Percentiles rank a stretch among this genome's conserved stretches.
phyloP scores from a whole-genome alignment of 2,329 filamentous ascomycete species.

The Penicillium sp. region DNA sequence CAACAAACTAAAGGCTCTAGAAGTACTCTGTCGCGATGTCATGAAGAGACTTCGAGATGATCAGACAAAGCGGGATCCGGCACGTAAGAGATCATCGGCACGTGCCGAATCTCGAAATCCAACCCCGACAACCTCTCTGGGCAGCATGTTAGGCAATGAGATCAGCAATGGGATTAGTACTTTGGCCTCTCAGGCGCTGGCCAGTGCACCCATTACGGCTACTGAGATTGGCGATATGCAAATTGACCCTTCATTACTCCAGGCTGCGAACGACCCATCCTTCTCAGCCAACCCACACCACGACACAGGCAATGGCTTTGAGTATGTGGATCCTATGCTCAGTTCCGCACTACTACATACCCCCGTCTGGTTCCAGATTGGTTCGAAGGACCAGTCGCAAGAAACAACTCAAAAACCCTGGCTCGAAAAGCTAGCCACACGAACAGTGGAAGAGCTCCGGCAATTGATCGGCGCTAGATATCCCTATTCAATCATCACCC shows the following conservation, averaged over 20 bases:
- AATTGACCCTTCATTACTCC: slow-evolving; percentile 61
- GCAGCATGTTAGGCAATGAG: slow-evolving; percentile 21
- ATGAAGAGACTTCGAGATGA: slow-evolving; percentile 74
- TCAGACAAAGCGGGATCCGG: slow-evolving; percentile 54
- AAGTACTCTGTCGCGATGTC: slow-evolving; percentile 70
- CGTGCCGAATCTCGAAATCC: slow-evolving; percentile 22
- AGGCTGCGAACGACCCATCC: slow-evolving; percentile 53
- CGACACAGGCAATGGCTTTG: slow-evolving; percentile 30
- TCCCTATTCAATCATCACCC: slow-evolving; percentile 57
- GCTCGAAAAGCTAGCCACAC: slow-evolving; percentile 61
- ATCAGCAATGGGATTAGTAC: slow-evolving; percentile 44
- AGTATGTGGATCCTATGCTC: slow-evolving; percentile 39
- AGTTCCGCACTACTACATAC: slow-evolving; percentile 41
- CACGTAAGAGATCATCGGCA: slow-evolving; percentile 38
- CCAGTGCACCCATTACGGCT: slow-evolving; percentile 38
- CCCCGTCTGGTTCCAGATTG: slow-evolving; percentile 67
- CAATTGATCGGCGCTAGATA: slow-evolving; percentile 60
- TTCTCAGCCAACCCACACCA: slow-evolving; percentile 36
- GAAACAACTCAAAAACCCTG: slow-evolving; percentile 50
- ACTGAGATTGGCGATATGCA: slow-evolving; percentile 54
- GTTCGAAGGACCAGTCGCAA: slow-evolving; percentile 59
- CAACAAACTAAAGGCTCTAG: slow-evolving; percentile 62
- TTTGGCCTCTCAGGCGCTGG: slow-evolving; percentile 44
- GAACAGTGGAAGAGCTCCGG: slow-evolving; percentile 62
- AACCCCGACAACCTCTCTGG: slow-evolving; percentile 22